Conservation (phyloP, 1,139 yeast genomes). For the Blastobotrys proliferans region DNA sequence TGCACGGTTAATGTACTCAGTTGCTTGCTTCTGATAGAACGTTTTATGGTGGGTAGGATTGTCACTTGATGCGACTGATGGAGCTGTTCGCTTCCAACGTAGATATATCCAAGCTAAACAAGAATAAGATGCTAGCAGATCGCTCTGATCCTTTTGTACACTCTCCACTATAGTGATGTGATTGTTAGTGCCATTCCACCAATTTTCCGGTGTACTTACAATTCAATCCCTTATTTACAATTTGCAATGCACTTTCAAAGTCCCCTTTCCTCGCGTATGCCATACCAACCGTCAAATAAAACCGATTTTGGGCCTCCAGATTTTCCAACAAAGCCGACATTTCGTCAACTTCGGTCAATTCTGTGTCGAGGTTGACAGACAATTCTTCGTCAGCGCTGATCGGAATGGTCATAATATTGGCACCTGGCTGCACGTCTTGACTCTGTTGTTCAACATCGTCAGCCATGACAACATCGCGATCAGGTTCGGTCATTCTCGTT, state of each 20-base stretch:
- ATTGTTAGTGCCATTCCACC: not conserved
- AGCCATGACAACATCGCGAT: slow-evolving; percentile 17
- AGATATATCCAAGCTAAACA: slow-evolving; percentile 74
- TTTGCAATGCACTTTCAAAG: slow-evolving; percentile 58
- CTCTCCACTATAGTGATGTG: slow-evolving; percentile 19
- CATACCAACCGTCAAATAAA: slow-evolving; percentile 79
- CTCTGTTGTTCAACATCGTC: slow-evolving; percentile 11
- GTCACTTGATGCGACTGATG: slow-evolving; percentile 25
- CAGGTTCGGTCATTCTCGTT: not conserved
- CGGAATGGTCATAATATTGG: slow-evolving; percentile 39
- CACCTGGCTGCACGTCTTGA: slow-evolving; percentile 4
- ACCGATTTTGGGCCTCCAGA: slow-evolving; percentile 69
- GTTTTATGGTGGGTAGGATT: slow-evolving; percentile 22
- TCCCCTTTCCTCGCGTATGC: slow-evolving; percentile 69
- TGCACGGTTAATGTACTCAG: slow-evolving; percentile 31
- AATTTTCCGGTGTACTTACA: slow-evolving; percentile 24
- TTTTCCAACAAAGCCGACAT: slow-evolving; percentile 71
- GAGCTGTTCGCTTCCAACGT: slow-evolving; percentile 42
- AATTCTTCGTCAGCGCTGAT: slow-evolving; percentile 37
- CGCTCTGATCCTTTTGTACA: slow-evolving; percentile 42
- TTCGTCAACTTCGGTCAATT: slow-evolving; percentile 84
- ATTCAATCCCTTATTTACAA: slow-evolving; percentile 58
- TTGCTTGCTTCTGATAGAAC: slow-evolving; percentile 29
- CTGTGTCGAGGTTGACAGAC: slow-evolving; percentile 48
- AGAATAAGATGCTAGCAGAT: slow-evolving; percentile 52